Conservation (phyloP, 805 yeast genomes). For the Metschnikowia lunata region DNA sequence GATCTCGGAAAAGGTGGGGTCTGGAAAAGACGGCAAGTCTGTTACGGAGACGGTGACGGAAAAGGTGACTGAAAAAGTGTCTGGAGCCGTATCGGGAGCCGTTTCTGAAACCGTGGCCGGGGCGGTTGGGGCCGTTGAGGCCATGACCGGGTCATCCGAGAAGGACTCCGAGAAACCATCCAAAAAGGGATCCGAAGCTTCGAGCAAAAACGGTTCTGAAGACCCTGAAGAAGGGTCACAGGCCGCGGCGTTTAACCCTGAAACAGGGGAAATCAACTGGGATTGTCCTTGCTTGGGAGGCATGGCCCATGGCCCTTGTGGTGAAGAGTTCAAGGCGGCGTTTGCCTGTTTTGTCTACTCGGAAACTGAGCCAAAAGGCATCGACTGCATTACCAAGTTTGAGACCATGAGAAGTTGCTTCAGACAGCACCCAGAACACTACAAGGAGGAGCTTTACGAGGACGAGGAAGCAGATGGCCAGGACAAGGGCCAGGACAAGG, state of each 20-base stretch:
- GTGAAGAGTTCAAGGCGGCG: slow-evolving; percentile 90
- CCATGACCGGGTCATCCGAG: neutral
- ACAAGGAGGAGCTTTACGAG: slow-evolving; percentile 85
- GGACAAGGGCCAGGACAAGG: no score
- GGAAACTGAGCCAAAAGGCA: slow-evolving; percentile 92
- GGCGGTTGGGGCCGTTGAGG: neutral
- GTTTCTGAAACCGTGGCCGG: neutral
- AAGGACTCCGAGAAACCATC: neutral
- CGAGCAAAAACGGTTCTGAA: neutral
- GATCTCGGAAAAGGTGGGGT: neutral
- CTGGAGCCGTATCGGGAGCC: neutral
- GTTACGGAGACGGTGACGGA: neutral
- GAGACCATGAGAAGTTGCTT: slow-evolving; percentile 91
- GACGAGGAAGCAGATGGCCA: slow-evolving; percentile 40
- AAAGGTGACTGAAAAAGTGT: neutral
- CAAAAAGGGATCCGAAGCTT: neutral
- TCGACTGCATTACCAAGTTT: slow-evolving; percentile 89
- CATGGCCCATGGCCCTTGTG: slow-evolving; percentile 98
- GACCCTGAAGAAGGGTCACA: slow-evolving; percentile 28
- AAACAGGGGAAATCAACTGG: slow-evolving; percentile 99
- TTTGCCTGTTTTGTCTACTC: slow-evolving; percentile 94
- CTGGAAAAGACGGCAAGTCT: neutral
- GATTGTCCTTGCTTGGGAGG: slow-evolving; percentile 99
- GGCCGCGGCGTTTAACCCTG: slow-evolving; percentile 84
- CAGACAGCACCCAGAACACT: slow-evolving; percentile 86